Base-by-base conservation (phyloP, 169 alveolate genomes). In the Cryptosporidium xiaoi region DNA sequence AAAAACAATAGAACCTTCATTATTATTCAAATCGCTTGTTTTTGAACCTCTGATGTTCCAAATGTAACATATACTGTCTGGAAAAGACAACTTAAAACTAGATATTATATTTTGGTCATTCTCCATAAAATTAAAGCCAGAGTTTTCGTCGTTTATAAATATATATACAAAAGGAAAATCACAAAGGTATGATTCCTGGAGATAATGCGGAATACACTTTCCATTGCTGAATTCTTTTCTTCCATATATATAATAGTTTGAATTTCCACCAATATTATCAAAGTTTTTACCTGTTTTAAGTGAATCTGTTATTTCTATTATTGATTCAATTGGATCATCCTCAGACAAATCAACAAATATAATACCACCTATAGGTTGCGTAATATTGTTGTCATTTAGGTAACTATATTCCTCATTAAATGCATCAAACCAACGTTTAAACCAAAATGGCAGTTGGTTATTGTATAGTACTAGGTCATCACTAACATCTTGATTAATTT, bases 351-450 rank as follows among this genome's bases (percentile, higher is more conserved):
- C 69, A 15, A 77, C 87, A 62, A 77, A 77, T 31, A 77, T 62
- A 40, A 77, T 77, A 7, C 87, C 87, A 24, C 87, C 87, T 44
- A 77, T 77, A 8, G 87, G 87, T n/a, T 77, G 87, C 20, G 77
- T 44, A 24, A 77, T 60, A 36, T 55, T 77, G 20, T 77, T 71
- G 27, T 77, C 51, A 27, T 40, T 77, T 20, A 62, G 33, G 56
- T 58, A 77, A 1, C 55, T 77, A 3, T 34, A 77, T 15, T 60
- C 64, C 27, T 56, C 69, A 48, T 44, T 10, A 34, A 24, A 77
- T 8, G 71, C 77, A 20, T 77, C 77, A 10, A 58, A 44, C 87
- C 87, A 77, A 12, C 87, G 50, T 29, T 62, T 62, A 58, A 77
- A 62, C 87, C 87, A 77, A 46, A 77, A 46, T 10, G 87, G 87